Percentiles rank a stretch among this genome's conserved stretches.
Evolutionary conservation across 2,329 filamentous ascomycete genomes (phyloP).

Genomic region (Neonectria sp.): DNA sequence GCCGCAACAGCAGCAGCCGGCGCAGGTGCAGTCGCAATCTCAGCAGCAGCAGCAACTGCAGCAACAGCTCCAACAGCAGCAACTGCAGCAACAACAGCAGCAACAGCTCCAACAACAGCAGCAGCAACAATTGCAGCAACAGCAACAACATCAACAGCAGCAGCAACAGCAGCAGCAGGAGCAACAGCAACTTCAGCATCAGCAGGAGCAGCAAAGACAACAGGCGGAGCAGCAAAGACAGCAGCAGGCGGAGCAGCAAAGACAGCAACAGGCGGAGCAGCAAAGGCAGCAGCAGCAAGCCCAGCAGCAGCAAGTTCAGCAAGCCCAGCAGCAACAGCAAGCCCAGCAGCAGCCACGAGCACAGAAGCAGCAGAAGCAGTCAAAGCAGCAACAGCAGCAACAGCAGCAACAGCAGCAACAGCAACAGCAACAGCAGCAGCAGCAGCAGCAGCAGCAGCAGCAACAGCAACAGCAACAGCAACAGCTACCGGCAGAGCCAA

Average conservation of each 20-base stretch:
- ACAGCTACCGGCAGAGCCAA: conserved; percentile 48
- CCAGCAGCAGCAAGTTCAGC: conserved; percentile 25
- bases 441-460: conserved; percentile 48
- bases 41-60: conserved; percentile 45
- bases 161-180: conserved; percentile 49
- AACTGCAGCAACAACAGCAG: conserved; percentile 46
- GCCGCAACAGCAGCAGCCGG: conserved; percentile 49
- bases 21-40: conserved; percentile 30
- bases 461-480: conserved; percentile 48
- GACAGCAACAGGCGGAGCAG: conserved; percentile 48
- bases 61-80: conserved; percentile 47
- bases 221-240: conserved; percentile 48
- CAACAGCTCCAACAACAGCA: conserved; percentile 51
- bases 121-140: conserved; percentile 51
- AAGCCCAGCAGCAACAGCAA: conserved; percentile 41
- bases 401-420: conserved; percentile 48
- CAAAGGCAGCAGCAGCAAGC: conserved; percentile 45
- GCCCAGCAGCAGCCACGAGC: conserved; percentile 46
- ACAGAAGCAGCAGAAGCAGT: conserved; percentile 45
- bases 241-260: conserved; percentile 48
- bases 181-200: conserved; percentile 50
- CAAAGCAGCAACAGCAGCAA: conserved; percentile 42
- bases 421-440: conserved; percentile 34
- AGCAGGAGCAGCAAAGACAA: conserved; percentile 49
- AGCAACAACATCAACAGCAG: conserved; percentile 47